Base-by-base conservation (phyloP, 2,329 filamentous ascomycete species). In the Zarea fungicola region DNA sequence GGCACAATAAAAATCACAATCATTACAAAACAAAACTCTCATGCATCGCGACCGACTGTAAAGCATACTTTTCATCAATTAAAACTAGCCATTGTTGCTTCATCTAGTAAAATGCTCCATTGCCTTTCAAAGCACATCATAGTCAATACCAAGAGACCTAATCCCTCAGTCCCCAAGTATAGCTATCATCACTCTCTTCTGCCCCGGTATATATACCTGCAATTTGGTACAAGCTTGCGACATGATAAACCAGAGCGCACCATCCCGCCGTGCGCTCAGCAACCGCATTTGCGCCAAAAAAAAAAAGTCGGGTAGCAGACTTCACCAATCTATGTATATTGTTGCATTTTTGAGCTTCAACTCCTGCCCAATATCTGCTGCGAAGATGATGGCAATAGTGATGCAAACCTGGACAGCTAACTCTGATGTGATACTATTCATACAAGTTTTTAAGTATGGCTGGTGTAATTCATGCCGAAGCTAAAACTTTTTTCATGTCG, bases 361-460 rank as follows among this genome's bases (percentile, higher is more conserved):
- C n/a, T n/a, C n/a, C n/a, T n/a, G 37, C 22, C 37, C 46, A 48
- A 48, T 21, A 42, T 36, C 7, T 19, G 29, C 37, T 39, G 28
- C 37, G 18, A 42, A 40, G 41, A 44, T 43, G 19, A 41, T 28
- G 45, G 42, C 35, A 44, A 50, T 21, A 35, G 34, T 21, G 32
- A 25, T 44, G 34, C 34, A 45, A 43, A 50, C 35, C 23, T 40
- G 49, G 36, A 37, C 49, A 43, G 43, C 43, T 47, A 51, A 51
- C 25, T 46, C 28, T 51, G 43, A 44, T 50, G 48, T 42, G 35
- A 45, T 40, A 42, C 21, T 52, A 31, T 58, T 43, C 23, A 55
- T 56, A 39, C 58, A 55, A 23, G 49, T 42, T 26, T 36, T 36
- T 51, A 51, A 51, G 49, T 51, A 51, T 51, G 39, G 42, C 42